Conservation (phyloP, 2,329 filamentous ascomycete species). For the Aspergillus clavatus region DNA sequence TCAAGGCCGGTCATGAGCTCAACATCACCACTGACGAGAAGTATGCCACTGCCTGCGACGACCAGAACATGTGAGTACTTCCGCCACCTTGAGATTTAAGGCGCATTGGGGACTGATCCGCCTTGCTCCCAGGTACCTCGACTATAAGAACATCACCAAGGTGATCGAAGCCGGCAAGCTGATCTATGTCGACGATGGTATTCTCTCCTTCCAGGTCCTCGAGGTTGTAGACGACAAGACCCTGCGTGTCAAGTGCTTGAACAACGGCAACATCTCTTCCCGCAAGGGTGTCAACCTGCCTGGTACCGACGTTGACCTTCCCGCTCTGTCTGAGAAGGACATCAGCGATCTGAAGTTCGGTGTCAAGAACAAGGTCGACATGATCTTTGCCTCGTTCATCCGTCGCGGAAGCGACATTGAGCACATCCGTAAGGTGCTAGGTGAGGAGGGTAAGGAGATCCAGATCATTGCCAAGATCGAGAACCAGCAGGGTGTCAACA, state of each 20-base stretch:
- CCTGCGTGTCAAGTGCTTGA: slow-evolving; percentile 77
- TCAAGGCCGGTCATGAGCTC: slow-evolving; percentile 75
- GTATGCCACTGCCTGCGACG: slow-evolving; percentile 77
- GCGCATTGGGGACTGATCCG: no score
- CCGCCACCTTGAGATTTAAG: no score
- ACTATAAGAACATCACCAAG: slow-evolving; percentile 99
- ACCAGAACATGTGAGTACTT: slow-evolving; percentile 78
- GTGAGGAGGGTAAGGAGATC: slow-evolving; percentile 87
- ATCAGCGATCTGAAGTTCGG: slow-evolving; percentile 89
- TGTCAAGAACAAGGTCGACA: slow-evolving; percentile 98
- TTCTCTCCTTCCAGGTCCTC: slow-evolving; percentile 91
- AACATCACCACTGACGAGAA: slow-evolving; percentile 97
- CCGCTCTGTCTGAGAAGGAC: slow-evolving; percentile 96
- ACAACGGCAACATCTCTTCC: slow-evolving; percentile 98
- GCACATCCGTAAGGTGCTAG: slow-evolving; percentile 86
- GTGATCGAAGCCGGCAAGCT: slow-evolving; percentile 86
- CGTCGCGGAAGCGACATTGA: slow-evolving; percentile 88
- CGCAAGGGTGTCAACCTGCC: slow-evolving; percentile 99
- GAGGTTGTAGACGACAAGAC: slow-evolving; percentile 85
- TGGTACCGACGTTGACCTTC: slow-evolving; percentile 97
- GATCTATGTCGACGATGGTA: slow-evolving; percentile 98
- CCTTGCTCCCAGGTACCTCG: slow-evolving; percentile 73
- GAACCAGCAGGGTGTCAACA: slow-evolving; percentile 99
- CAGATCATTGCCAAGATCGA: slow-evolving; percentile 99
- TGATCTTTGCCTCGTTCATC: slow-evolving; percentile 99